Evolutionary conservation across 208 protist species (phyloP), one percentile per base, ranked within the genome.

Genomic region (Trypanosoma congolense): DNA sequence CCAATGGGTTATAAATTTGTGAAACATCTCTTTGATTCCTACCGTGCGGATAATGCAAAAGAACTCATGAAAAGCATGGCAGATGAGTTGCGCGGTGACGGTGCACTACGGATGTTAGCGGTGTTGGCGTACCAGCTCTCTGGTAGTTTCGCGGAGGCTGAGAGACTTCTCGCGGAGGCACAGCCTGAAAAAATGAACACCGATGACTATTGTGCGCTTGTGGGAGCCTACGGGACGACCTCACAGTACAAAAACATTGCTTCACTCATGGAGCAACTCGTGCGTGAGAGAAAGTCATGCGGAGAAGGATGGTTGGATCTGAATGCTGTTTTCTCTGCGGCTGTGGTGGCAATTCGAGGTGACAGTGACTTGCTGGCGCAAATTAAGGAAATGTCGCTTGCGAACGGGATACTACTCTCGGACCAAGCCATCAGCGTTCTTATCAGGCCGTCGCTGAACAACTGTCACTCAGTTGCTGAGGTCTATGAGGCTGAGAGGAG

Each of bases 41-140:
- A 96, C 51, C 75, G 80, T 22, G 54, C 54, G 42, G 81, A 90
- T 26, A 85, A 87, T 61, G 84, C 82, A 6, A 74, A 71, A 52
- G 78, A 90, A 22, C 66, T 96, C 46, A 90, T 96, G 85, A 61
- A 61, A 22, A 76, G 73, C 44, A 87, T 96, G 73, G 90, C 83
- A 3, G 79, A 92, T 51, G 90, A 96, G 54, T 46, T 96, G 3
- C 57, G 69, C 35, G 33, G 35, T 43, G 81, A 88, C 24, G 63
- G 61, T 51, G 61, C 65, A 16, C 78, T 93, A 52, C 55, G 57
- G 33, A 68, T 87, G 21, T 50, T 93, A 26, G 83, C 82, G 9
- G 72, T 91, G 3, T 48, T 90, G 12, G 83, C 86, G 0, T 87
- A 86, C 61, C 73, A 83, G 40, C 84, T 89, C 51, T 62, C 76